Evolutionary conservation across 169 alveolate genomes (phyloP).

Genomic region (Plasmodium vivax): DNA sequence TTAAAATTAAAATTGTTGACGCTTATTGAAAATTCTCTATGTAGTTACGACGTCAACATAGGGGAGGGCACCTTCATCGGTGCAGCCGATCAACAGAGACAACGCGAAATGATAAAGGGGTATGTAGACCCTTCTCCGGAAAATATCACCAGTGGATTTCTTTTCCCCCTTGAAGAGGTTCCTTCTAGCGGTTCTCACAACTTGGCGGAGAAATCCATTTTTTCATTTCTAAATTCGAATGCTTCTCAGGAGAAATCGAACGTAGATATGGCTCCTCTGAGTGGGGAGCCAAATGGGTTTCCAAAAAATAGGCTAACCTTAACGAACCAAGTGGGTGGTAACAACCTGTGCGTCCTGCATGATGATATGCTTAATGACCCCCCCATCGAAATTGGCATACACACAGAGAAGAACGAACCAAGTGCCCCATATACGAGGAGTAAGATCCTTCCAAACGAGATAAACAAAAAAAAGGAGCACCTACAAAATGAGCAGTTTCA

Average conservation of each 20-base stretch:
- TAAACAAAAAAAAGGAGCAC: not conserved
- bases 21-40: conserved; percentile 33
- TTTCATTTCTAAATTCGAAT: conserved; percentile 5
- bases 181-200: not conserved
- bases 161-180: not conserved
- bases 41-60: conserved; percentile 14
- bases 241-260: not conserved
- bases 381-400: not conserved
- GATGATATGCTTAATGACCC: not conserved
- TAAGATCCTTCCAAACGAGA: not conserved
- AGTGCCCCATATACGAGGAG: not conserved
- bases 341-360: not conserved
- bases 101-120: not conserved
- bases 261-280: not conserved
- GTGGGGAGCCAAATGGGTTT: not conserved
- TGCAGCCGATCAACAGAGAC: not conserved
- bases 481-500: not conserved
- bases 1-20: conserved; percentile 19
- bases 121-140: not conserved
- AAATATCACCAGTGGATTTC: not conserved
- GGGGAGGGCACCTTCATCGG: not conserved
- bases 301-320: not conserved
- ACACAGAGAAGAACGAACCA: not conserved
- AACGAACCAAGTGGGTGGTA: not conserved
- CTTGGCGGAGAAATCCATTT: not conserved